Evolutionary conservation across 495 filamentous ascomycete genomes (phyloP), one percentile per base, ranked within the genome.

Genomic region (Aspergillus ostianus): DNA sequence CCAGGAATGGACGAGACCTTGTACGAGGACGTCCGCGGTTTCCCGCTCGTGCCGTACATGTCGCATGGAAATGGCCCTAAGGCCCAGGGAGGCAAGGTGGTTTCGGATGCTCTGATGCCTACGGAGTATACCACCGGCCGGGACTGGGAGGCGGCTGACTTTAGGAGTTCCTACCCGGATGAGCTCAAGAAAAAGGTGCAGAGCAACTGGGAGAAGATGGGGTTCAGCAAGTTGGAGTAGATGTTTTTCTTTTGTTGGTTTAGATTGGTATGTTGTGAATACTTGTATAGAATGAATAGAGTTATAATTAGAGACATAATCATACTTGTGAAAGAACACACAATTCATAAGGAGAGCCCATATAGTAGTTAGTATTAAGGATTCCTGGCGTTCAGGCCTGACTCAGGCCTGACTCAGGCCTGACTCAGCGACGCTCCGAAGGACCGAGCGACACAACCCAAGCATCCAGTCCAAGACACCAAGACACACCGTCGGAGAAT

Each of bases 11-110:
- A 78, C 50, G 76, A 79, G 66, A 64, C 54, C 0, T 66, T 74
- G 55, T 79, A 67, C 29, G 72, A 77, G 21, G 73, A 80, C 54
- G 70, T 73, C 2, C 64, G 61, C 8, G 74, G 69, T 3, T 77
- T 76, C 64, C 69, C 70, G 0, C 59, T 80, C 1, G 63, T 77
- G 49, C 77, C 76, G 4, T 78, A 78, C 48, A 77, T 73, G 73
- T 44, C 53, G 0, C 68, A 75, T 61, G 70, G 74, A 0, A 70
- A 59, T 27, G 63, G 65, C 12, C 66, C 67, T 10, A 61, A 62
- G 10, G 54, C 32, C 6, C 36, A 47, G 48, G 74, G 74, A 46
- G 76, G 76, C 1, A 77, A 77, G 61, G 67, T 77, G 12, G 72
- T 74, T 45, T 73, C 67, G 0, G 67, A 72, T 67, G 71, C 69